These are phyloP conservation scores for Aspergillus fischeri DNA, from an alignment of 2,329 filamentous ascomycete species.

Conservation along the genomic window DNA sequence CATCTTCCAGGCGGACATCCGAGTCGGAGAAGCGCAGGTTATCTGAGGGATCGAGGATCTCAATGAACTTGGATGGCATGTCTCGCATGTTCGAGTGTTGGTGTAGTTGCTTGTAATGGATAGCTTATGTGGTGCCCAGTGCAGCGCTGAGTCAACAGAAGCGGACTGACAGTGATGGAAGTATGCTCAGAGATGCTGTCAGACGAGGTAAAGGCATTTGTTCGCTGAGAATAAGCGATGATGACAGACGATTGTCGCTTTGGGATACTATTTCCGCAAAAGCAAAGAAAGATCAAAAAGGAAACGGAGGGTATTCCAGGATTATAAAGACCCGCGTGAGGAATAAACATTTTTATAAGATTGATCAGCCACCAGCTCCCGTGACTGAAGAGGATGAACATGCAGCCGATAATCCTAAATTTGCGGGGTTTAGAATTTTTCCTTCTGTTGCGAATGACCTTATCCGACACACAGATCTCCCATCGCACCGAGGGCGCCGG, in stretches of 20 bases:
- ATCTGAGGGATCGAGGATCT: slow-evolving; percentile 39
- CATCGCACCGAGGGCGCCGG: too few relatives aligned
- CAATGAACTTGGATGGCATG: slow-evolving; percentile 41
- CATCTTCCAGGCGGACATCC: slow-evolving; percentile 42
- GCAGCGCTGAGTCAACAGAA: not conserved
- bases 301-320: not conserved
- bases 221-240: not conserved
- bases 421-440: not conserved
- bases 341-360: not conserved
- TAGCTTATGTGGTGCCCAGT: not conserved
- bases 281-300: not conserved
- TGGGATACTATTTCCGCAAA: not conserved
- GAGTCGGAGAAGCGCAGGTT: slow-evolving; percentile 33
- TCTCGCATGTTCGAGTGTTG: slow-evolving; percentile 23
- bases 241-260: not conserved
- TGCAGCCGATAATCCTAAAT: not conserved
- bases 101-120: not conserved
- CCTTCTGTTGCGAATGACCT: not conserved
- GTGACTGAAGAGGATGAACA: not conserved
- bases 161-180: not conserved
- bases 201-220: not conserved
- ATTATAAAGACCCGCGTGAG: not conserved
- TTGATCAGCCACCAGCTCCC: not conserved
- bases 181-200: not conserved
- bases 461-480: not conserved